Evolutionary conservation across 306 rosid species (phyloP), one percentile per base, ranked within the genome.

Genomic region (Fragaria vesca): DNA sequence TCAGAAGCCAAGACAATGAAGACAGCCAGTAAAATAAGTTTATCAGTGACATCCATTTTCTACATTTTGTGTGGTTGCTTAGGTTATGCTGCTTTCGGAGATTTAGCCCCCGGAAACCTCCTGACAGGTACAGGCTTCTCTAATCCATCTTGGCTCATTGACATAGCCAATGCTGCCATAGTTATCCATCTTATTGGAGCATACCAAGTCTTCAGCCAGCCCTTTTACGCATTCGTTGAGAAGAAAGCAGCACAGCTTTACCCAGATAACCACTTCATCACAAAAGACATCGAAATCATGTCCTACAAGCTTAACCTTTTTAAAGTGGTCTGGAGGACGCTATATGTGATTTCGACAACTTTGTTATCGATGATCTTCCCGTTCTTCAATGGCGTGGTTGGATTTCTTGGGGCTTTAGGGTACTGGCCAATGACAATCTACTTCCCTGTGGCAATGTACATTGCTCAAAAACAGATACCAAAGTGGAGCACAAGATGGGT

Each of bases 131-230:
- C 78, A 12, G 94, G 93, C 8, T 87, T 88, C 85, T 81, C 72
- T 2, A 88, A 85, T 38, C 97, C 97, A 11, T 84, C 12, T 36
- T 85, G 97, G 97, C 86, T 91, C 12, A 78, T 91, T 45, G 91
- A 91, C 91, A 82, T 89, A 50, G 97, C 97, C 69, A 91, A 91
- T 69, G 89, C 74, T 28, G 93, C 94, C 71, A 87, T 91, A 70
- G 93, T 91, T 0, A 58, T 91, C 82, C 94, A 90, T 79, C 93
- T 91, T 43, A 81, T 88, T 45, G 97, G 97, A 52, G 94, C 97
- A 75, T 90, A 84, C 89, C 97, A 91, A 82, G 94, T 90, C 40
- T 88, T 78, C 46, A 69, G 74, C 74, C 94, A 91, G 51, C 97
- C 97, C 81, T 55, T 91, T 45, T 91, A 77, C 1, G 87, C 90